Evolutionary conservation across 2,329 filamentous ascomycete genomes (phyloP).

Genomic region (Penicillium sp.): DNA sequence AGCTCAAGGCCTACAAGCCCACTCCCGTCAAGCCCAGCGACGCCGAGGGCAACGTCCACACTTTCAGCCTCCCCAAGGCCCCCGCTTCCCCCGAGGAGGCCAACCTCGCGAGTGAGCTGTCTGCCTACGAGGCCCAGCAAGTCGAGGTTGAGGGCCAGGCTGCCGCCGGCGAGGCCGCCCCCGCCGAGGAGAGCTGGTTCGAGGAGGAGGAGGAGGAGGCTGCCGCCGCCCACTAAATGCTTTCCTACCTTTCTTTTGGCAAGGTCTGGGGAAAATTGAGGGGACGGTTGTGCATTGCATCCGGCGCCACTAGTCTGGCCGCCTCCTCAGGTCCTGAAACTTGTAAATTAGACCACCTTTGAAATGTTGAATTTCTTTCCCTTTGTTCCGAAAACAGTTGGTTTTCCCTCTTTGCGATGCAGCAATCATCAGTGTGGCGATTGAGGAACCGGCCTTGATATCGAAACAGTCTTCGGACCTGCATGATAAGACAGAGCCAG

Average conservation of each 20-base stretch:
- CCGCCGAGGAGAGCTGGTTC: conserved; percentile 74
- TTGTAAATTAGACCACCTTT: conserved; percentile 32
- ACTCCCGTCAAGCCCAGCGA: conserved; percentile 81
- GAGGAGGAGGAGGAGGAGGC: conserved; percentile 67
- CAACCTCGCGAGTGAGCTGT: conserved; percentile 86
- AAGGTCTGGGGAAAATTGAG: conserved; percentile 32
- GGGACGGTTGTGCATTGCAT: conserved; percentile 27
- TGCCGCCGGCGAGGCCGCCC: conserved; percentile 60
- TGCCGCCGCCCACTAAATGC: conserved; percentile 46
- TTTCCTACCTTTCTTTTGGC: conserved; percentile 24
- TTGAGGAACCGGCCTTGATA: background rate
- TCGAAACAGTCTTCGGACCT: background rate
- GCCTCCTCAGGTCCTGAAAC: conserved; percentile 29
- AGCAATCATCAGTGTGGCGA: no score
- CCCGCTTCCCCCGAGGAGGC: conserved; percentile 90
- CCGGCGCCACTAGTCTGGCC: conserved; percentile 21
- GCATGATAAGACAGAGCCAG: background rate
- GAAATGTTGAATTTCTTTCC: conserved; percentile 26
- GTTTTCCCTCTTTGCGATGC: background rate
- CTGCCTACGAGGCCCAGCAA: conserved; percentile 90
- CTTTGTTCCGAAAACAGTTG: conserved; percentile 9
- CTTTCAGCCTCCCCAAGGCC: conserved; percentile 76
- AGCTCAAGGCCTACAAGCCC: conserved; percentile 94
- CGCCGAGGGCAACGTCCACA: conserved; percentile 86
- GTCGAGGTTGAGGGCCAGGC: conserved; percentile 93